Evolutionary conservation across 1,284 basidiomycete genomes (phyloP).

Genomic region (Porodaedalea pini): DNA sequence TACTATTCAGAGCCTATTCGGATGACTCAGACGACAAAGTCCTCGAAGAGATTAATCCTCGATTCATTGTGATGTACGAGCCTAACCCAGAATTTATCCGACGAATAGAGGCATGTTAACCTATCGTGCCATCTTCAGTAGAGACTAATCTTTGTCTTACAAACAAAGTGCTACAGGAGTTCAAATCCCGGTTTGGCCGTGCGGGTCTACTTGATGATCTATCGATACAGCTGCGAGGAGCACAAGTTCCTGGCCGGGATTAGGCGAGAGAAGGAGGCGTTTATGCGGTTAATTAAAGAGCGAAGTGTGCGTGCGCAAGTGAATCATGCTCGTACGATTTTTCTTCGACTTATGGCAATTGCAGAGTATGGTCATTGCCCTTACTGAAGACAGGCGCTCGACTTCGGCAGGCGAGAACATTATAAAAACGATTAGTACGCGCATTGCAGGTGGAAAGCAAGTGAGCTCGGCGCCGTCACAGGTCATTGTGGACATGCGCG

Average conservation of each 20-base stretch:
- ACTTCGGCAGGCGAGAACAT: slow-evolving; percentile 52
- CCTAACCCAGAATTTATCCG: slow-evolving; percentile 92
- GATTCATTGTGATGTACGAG: slow-evolving; percentile 94
- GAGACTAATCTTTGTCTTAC: not conserved
- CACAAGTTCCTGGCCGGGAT: slow-evolving; percentile 91
- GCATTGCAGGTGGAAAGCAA: slow-evolving; percentile 83
- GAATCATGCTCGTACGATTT: not conserved
- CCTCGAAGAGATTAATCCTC: slow-evolving; percentile 84
- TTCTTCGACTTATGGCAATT: slow-evolving; percentile 9
- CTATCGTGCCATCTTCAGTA: not conserved
- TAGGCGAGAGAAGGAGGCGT: slow-evolving; percentile 90
- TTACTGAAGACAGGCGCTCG: slow-evolving; percentile 63
- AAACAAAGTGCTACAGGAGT: slow-evolving; percentile 73
- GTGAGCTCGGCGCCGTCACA: slow-evolving; percentile 66
- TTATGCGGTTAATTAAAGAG: slow-evolving; percentile 91
- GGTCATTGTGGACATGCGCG: slow-evolving; percentile 94
- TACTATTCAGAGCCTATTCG: slow-evolving; percentile 85
- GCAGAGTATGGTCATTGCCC: slow-evolving; percentile 88
- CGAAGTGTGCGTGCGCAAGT: slow-evolving; percentile 62
- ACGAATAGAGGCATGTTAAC: slow-evolving; percentile 72
- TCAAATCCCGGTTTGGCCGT: slow-evolving; percentile 77
- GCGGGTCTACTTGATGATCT: slow-evolving; percentile 95
- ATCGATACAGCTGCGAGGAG: slow-evolving; percentile 91
- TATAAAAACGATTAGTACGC: slow-evolving; percentile 83
- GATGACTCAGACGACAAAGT: slow-evolving; percentile 92